Conservation (phyloP, 331 rosid species). For the Malus hybrid region DNA sequence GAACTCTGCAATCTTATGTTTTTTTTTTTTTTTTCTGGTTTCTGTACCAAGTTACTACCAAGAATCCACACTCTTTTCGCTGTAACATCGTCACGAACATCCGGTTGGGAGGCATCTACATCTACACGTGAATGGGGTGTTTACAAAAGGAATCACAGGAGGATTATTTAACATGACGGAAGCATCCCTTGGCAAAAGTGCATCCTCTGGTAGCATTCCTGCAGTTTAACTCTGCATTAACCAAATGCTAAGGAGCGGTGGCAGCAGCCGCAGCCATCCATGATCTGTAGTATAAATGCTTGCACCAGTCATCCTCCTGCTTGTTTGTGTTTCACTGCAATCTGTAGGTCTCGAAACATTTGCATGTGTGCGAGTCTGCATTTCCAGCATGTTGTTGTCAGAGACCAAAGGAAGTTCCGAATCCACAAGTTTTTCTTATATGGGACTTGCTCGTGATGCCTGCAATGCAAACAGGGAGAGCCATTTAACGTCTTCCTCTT, state of each 20-base stretch:
- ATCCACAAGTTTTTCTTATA: conserved; percentile 17
- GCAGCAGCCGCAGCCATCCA: not conserved
- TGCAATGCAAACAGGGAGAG: conserved; percentile 10
- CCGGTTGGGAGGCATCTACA: not conserved
- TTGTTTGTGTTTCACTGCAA: not conserved
- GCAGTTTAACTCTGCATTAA: not conserved
- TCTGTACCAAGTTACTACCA: not conserved
- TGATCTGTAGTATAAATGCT: not conserved
- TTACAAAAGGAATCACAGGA: not conserved
- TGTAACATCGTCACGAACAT: not conserved
- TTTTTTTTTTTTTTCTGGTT: not conserved
- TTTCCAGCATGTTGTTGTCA: conserved; percentile 8
- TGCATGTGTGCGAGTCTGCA: not conserved
- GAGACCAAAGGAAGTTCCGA: not conserved
- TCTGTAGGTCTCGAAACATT: not conserved
- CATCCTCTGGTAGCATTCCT: not conserved
- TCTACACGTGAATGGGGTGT: not conserved
- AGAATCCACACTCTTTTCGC: not conserved
- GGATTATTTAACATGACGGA: not conserved
- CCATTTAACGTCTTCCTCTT: not conserved
- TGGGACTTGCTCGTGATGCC: conserved; percentile 48
- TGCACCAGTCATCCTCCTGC: not conserved
- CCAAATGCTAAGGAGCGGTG: not conserved
- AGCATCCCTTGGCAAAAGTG: not conserved
- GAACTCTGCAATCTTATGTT: not conserved